Conservation (phyloP, 768 basidiomycete species). For the Tylopilus sp. region DNA sequence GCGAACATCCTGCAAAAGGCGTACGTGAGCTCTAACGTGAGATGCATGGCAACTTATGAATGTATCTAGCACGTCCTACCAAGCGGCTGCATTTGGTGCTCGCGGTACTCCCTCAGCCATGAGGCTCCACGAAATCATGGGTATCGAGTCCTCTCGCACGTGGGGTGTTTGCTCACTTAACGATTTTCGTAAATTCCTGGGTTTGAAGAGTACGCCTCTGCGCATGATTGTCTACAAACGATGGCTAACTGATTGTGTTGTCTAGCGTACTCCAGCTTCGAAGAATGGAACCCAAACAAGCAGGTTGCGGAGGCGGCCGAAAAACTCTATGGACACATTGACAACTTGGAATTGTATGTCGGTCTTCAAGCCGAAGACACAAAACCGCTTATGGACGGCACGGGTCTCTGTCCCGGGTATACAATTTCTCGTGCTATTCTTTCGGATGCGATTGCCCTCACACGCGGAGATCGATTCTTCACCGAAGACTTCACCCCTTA, state of each 20-base stretch:
- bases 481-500: slow-evolving; percentile 78
- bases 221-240: not conserved
- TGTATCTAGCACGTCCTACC: slow-evolving; percentile 55
- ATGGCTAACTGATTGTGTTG: not conserved
- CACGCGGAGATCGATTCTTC: slow-evolving; percentile 80
- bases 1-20: slow-evolving; percentile 64
- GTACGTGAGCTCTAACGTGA: slow-evolving; percentile 38
- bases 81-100: slow-evolving; percentile 73
- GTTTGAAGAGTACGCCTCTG: slow-evolving; percentile 58
- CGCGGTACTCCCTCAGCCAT: slow-evolving; percentile 73
- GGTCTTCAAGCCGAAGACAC: slow-evolving; percentile 76
- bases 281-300: slow-evolving; percentile 77
- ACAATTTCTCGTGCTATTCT: slow-evolving; percentile 85
- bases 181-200: slow-evolving; percentile 80
- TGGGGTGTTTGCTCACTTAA: slow-evolving; percentile 87
- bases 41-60: not conserved
- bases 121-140: slow-evolving; percentile 80
- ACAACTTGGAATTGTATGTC: slow-evolving; percentile 77
- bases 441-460: slow-evolving; percentile 81
- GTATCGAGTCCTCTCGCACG: slow-evolving; percentile 67
- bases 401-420: slow-evolving; percentile 84
- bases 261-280: slow-evolving; percentile 63
- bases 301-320: slow-evolving; percentile 71
- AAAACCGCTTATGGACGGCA: slow-evolving; percentile 72
- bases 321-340: slow-evolving; percentile 72